Evolutionary conservation across 2,329 filamentous ascomycete genomes (phyloP), one percentile per base, ranked within the genome.

Genomic region (Fusarium heterosporum): DNA sequence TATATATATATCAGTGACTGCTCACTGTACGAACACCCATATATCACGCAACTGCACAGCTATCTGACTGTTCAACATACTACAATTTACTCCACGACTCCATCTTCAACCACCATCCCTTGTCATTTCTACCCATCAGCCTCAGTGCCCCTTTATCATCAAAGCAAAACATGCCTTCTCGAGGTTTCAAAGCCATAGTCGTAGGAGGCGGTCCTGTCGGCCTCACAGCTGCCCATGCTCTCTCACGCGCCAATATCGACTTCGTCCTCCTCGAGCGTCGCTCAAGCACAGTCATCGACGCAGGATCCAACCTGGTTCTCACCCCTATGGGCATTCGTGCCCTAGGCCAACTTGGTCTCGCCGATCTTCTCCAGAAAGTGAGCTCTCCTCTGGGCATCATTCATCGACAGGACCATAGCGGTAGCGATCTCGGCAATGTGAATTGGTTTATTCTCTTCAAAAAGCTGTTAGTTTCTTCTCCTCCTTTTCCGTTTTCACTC

Each of bases 261-360:
- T 82, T 78, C 12, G 66, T 79, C 39, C 52, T 82, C 9, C 76
- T 82, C 2, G 80, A 82, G 50, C 63, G 72, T 12, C 73, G 75
- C 2, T 28, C 64, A 2, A 62, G 68, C 1, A 28, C 77, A 11
- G 56, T 75, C 58, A 56, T 72, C 39, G 70, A 78, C 62, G 72
- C 74, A 14, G 71, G 72, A 22, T 71, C 74, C 19, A 71, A 77
- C 70, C 62, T 79, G 50, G 69, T 77, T 14, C 61, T 82, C 50
- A 61, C 73, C 66, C 50, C 70, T 41, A 60, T 68, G 55, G 71
- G 60, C 7, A 42, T 75, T 54, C 76, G 73, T 32, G 70, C 74
- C n/a, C 52, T 80, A 0, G 54, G 74, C 8, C 79, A 81, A 39
- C 68, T 81, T 2, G 76, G 74, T 4, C 68, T 78, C 4, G 67